Conservation (phyloP, 306 rosid genomes). For the Sphenostylis stenocarpa region DNA sequence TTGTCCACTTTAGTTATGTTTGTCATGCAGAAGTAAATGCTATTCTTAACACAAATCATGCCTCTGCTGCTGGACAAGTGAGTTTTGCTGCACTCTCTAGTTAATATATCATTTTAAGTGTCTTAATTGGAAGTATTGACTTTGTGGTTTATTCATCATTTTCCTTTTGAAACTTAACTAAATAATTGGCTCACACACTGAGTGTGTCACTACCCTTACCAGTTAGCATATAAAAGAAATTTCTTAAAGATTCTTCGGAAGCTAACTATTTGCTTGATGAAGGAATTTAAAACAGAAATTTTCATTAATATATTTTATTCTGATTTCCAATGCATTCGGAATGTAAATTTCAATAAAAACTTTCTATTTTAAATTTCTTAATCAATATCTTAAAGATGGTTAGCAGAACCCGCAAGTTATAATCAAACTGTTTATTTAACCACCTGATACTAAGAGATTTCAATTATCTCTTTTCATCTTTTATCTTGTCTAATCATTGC, state of each 20-base stretch:
- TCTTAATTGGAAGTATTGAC: not conserved
- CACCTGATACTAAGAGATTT: not conserved
- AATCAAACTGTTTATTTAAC: not conserved
- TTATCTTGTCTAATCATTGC: slow-evolving; percentile 37
- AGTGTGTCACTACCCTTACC: not conserved
- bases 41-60: slow-evolving; percentile 90
- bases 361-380: too few relatives aligned
- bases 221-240: not conserved
- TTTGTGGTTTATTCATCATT: not conserved
- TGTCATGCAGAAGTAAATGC: slow-evolving; percentile 99
- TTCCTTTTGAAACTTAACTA: not conserved
- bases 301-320: not conserved
- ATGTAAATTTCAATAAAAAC: not conserved
- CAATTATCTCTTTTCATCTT: slow-evolving; percentile 14
- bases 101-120: not conserved
- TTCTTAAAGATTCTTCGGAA: not conserved
- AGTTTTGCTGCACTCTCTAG: slow-evolving; percentile 22
- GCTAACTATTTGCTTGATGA: not conserved
- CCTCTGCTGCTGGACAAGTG: slow-evolving; percentile 96
- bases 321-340: not conserved
- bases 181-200: not conserved
- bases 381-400: too few relatives aligned
- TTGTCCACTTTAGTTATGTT: slow-evolving; percentile 60
- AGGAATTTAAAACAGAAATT: not conserved
- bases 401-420: not conserved